Conservation (phyloP, 176 grass and related monocot species). For the Leersia perrieri region DNA sequence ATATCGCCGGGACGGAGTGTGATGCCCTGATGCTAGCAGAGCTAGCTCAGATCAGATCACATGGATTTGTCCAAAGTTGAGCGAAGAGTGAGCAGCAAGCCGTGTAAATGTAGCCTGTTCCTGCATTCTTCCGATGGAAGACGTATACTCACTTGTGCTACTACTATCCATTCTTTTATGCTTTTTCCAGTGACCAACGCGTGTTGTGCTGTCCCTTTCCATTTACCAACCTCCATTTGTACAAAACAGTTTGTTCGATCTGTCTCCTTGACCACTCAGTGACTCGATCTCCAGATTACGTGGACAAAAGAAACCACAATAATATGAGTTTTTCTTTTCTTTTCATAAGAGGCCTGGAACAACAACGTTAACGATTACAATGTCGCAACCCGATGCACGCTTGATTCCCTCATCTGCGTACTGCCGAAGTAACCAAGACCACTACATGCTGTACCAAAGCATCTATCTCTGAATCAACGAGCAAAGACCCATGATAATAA, state of each 20-base stretch:
- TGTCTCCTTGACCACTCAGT: not conserved
- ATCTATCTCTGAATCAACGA: not conserved
- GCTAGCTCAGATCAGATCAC: too few relatives aligned
- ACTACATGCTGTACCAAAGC: not conserved
- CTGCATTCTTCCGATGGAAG: not conserved
- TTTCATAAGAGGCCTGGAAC: not conserved
- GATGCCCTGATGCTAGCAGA: not conserved
- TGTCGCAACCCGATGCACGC: not conserved
- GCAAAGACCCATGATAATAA: not conserved
- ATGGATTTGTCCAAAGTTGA: not conserved
- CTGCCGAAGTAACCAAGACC: not conserved
- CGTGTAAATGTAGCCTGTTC: not conserved
- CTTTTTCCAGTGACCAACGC: not conserved
- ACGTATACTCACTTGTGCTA: not conserved
- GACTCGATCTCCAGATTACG: not conserved
- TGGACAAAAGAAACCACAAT: not conserved
- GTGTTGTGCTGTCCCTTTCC: not conserved
- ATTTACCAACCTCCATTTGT: not conserved
- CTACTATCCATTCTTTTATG: not conserved
- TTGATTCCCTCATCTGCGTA: not conserved
- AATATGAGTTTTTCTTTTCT: not conserved
- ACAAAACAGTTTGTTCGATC: not conserved
- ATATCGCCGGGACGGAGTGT: not conserved
- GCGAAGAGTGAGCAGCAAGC: constrained; percentile 14
- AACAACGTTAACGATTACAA: not conserved